These are phyloP conservation scores for Cymodocea nodosa DNA, from an alignment of 116 monocot species.

Conservation along the genomic window DNA sequence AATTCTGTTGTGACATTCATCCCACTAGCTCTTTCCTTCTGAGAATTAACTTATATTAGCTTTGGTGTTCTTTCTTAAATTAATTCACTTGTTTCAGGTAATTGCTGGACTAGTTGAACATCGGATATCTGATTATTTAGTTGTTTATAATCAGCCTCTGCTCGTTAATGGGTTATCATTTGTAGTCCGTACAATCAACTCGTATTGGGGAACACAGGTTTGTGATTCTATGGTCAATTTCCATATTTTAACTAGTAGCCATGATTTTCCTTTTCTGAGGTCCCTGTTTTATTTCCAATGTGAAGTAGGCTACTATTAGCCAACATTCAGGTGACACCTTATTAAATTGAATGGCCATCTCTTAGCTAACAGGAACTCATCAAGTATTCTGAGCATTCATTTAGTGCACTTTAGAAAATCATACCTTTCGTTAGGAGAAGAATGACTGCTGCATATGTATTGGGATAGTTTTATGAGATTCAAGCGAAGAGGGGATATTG, in stretches of 20 bases:
- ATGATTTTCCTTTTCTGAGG: neutral
- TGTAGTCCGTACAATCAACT: slow-evolving; percentile 79
- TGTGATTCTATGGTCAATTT: neutral
- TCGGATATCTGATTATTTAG: slow-evolving; percentile 56
- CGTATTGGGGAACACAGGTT: slow-evolving; percentile 99
- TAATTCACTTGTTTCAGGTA: slow-evolving; percentile 30
- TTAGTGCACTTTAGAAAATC: too few relatives aligned
- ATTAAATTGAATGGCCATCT: too few relatives aligned
- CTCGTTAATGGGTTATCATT: slow-evolving; percentile 70
- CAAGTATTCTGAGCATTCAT: too few relatives aligned
- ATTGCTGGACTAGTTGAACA: slow-evolving; percentile 92
- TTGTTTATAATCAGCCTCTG: slow-evolving; percentile 49
- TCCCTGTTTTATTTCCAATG: neutral
- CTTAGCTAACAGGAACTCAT: too few relatives aligned
- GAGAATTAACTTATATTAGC: neutral
- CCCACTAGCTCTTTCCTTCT: neutral
- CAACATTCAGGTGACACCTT: too few relatives aligned
- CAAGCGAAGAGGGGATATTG: too few relatives aligned
- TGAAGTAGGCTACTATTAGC: too few relatives aligned
- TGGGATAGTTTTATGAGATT: too few relatives aligned
- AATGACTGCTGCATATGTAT: too few relatives aligned
- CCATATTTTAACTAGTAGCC: neutral
- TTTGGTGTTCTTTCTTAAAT: neutral
- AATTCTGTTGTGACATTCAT: neutral
- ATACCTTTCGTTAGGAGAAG: too few relatives aligned